A percentile compares a stretch with the other conserved stretches of the same genome.
These are phyloP conservation scores for Spinellus fusiger DNA, from an alignment of 192 early-diverging fungal genomes.

Conservation along the genomic window DNA sequence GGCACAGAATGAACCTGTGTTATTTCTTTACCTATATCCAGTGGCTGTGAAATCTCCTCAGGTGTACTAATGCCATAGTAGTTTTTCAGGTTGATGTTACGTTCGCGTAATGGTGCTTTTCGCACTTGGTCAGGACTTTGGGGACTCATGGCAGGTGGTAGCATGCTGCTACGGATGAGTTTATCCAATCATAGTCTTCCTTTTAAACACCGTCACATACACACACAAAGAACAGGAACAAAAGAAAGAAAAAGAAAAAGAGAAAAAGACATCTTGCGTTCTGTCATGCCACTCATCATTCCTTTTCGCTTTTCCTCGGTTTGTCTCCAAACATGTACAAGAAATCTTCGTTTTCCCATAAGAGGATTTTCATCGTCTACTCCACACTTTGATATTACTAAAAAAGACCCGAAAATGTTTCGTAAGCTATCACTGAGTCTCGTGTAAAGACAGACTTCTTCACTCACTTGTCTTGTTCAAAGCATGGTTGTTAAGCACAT, in stretches of 20 bases:
- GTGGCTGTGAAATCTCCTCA: conserved; percentile 48
- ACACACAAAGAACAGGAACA: too few species aligned
- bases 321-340: too few species aligned
- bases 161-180: background rate
- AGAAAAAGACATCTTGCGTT: too few species aligned
- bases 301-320: too few species aligned
- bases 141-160: background rate
- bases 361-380: too few species aligned
- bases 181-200: background rate
- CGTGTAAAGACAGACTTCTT: background rate
- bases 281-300: too few species aligned
- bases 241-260: too few species aligned
- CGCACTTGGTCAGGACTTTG: background rate
- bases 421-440: conserved; percentile 2
- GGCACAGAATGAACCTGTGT: background rate
- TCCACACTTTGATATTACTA: too few species aligned
- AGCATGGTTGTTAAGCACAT: conserved; percentile 19
- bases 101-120: conserved; percentile 4
- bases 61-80: conserved; percentile 40
- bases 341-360: too few species aligned
- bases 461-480: background rate
- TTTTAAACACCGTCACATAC: too few species aligned
- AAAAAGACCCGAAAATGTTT: too few species aligned
- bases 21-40: conserved; percentile 58
- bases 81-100: conserved; percentile 47